A percentile compares a stretch with the other conserved stretches of the same genome.
phyloP scores from a whole-genome alignment of 2,329 filamentous ascomycete genomes.

The Apiospora phragmitis region DNA sequence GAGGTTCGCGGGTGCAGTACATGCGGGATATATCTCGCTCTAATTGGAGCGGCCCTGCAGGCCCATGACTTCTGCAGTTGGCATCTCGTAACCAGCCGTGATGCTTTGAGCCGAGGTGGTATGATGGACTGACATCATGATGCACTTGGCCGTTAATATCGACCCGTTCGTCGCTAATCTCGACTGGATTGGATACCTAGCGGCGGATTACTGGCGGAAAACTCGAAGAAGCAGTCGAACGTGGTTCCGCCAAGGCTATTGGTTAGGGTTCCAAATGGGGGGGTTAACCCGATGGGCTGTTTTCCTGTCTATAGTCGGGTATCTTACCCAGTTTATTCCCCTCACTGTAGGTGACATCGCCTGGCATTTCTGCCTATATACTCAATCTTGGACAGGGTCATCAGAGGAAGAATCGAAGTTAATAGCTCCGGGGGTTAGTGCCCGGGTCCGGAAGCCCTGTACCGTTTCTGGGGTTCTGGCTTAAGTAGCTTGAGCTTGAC shows the following conservation, averaged over 20 bases:
- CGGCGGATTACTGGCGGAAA: too few relatives aligned
- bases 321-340: not conserved
- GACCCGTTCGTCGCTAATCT: not conserved
- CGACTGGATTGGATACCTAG: not conserved
- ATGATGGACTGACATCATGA: not conserved
- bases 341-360: not conserved
- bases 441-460: not conserved
- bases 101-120: not conserved
- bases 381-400: not conserved
- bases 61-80: not conserved
- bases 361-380: not conserved
- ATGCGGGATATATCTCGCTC: conserved; percentile 4
- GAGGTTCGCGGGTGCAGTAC: not conserved
- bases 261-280: not conserved
- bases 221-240: too few relatives aligned
- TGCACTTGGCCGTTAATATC: not conserved
- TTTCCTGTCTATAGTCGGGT: not conserved
- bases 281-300: not conserved
- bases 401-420: not conserved
- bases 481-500: not conserved
- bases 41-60: not conserved
- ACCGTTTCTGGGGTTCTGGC: not conserved
- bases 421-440: not conserved
- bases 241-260: not conserved
- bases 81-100: not conserved